phyloP scores from a whole-genome alignment of 2,329 filamentous ascomycete species.

The Metarhizium sp. region DNA sequence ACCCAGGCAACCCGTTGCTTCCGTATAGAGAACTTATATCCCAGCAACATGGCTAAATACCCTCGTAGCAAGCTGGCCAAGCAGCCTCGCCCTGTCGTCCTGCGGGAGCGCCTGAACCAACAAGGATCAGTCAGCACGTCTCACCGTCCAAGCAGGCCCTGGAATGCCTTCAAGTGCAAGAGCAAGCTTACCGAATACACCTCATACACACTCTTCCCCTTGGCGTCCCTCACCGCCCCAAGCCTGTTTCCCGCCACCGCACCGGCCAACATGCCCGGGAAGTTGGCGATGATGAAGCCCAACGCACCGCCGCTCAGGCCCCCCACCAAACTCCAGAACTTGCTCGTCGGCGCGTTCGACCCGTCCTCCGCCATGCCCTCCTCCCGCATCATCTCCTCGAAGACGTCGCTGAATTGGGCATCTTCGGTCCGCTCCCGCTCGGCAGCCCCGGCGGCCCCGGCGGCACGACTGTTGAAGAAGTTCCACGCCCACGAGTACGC shows the following conservation, averaged over 20 bases:
- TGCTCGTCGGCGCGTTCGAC: constrained; percentile 50
- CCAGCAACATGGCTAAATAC: constrained; percentile 76
- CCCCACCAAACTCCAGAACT: constrained; percentile 82
- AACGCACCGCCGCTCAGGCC: constrained; percentile 80
- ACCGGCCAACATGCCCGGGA: constrained; percentile 80
- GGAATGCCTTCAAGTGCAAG: neutral
- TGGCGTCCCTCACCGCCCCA: constrained; percentile 82
- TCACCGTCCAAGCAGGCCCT: neutral
- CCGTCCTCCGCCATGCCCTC: constrained; percentile 70
- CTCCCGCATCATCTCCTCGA: constrained; percentile 85
- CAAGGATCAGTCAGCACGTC: neutral
- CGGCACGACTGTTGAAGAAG: constrained; percentile 36
- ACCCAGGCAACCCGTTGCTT: neutral
- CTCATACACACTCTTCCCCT: constrained; percentile 88
- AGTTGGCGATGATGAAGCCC: constrained; percentile 91
- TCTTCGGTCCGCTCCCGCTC: constrained; percentile 49
- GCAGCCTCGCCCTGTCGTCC: constrained; percentile 67
- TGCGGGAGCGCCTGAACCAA: constrained; percentile 64
- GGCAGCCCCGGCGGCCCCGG: constrained; percentile 15
- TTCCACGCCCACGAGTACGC: constrained; percentile 73
- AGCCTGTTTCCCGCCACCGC: constrained; percentile 86
- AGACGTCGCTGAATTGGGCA: constrained; percentile 78
- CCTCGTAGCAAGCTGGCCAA: constrained; percentile 77
- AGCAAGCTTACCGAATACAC: constrained; percentile 57
- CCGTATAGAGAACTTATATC: neutral